Evolutionary conservation across 306 rosid species (phyloP).

Genomic region (Lathyrus aphaca): DNA sequence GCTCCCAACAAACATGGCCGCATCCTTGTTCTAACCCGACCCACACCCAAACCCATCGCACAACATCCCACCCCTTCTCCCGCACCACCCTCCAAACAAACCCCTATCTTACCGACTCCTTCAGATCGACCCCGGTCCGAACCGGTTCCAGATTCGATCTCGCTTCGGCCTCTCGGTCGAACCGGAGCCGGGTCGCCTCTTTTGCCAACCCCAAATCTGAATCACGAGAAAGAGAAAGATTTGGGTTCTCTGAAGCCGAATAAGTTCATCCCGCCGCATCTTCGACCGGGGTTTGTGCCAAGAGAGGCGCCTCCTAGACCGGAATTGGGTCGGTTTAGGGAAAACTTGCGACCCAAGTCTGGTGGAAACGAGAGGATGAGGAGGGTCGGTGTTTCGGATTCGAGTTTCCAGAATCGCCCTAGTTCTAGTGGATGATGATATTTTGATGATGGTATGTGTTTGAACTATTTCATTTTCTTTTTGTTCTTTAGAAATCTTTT

Average conservation of each 20-base stretch:
- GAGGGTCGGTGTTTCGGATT: slow-evolving; percentile 48
- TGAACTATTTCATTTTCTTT: background rate
- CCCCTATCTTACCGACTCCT: slow-evolving; percentile 35
- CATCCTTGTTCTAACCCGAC: slow-evolving; percentile 75
- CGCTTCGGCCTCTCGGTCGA: slow-evolving; percentile 76
- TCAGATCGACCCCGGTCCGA: slow-evolving; percentile 45
- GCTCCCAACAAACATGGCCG: slow-evolving; percentile 79
- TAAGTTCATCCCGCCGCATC: slow-evolving; percentile 88
- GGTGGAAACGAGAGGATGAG: slow-evolving; percentile 63
- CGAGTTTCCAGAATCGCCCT: slow-evolving; percentile 53
- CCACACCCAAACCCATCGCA: slow-evolving; percentile 52
- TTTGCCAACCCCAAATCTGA: slow-evolving; percentile 33
- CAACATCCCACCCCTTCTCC: slow-evolving; percentile 16
- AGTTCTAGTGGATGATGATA: slow-evolving; percentile 51
- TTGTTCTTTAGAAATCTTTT: background rate
- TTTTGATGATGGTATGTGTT: slow-evolving; percentile 36
- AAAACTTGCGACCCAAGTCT: slow-evolving; percentile 67
- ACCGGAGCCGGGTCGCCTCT: slow-evolving; percentile 50
- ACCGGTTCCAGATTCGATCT: slow-evolving; percentile 52
- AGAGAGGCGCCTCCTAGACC: slow-evolving; percentile 50
- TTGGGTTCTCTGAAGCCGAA: slow-evolving; percentile 34
- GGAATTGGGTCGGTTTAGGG: slow-evolving; percentile 47
- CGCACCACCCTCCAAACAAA: slow-evolving; percentile 12
- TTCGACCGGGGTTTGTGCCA: slow-evolving; percentile 72
- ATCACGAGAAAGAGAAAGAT: slow-evolving; percentile 48